A percentile compares a stretch with the other conserved stretches of the same genome.
These are phyloP conservation scores for Fomitopsis betulina DNA, from an alignment of 1,284 basidiomycete species.

Conservation along the genomic window DNA sequence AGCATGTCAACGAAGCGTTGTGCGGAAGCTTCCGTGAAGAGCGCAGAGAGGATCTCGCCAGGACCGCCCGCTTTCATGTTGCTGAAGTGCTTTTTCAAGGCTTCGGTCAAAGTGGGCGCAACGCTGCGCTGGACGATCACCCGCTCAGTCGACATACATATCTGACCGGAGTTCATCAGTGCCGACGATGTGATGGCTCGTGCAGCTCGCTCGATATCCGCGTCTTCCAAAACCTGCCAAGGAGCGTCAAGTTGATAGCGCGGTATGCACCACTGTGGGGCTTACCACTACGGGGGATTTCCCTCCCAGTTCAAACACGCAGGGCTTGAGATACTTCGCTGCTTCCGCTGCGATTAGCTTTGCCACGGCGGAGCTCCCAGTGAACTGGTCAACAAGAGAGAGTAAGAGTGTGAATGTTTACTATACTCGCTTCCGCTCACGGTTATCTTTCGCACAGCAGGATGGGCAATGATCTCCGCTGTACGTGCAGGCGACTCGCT, in stretches of 20 bases:
- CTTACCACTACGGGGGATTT: slow-evolving; percentile 68
- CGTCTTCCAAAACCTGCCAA: slow-evolving; percentile 53
- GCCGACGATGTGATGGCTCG: slow-evolving; percentile 50
- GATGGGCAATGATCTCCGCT: slow-evolving; percentile 17
- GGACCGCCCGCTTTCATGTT: slow-evolving; percentile 35
- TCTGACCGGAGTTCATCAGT: slow-evolving; percentile 59
- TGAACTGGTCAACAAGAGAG: slow-evolving; percentile 7
- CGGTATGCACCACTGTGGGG: neutral
- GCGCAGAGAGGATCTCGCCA: slow-evolving; percentile 28
- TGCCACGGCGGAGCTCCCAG: slow-evolving; percentile 18
- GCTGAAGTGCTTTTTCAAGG: slow-evolving; percentile 32
- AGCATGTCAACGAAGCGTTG: slow-evolving; percentile 45
- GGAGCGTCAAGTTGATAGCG: too few species aligned
- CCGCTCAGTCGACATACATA: slow-evolving; percentile 71
- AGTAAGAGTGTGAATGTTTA: neutral
- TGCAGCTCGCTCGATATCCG: slow-evolving; percentile 56
- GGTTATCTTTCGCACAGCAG: slow-evolving; percentile 13
- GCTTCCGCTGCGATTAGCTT: slow-evolving; percentile 15
- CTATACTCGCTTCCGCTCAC: slow-evolving; percentile 1
- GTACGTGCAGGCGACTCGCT: slow-evolving; percentile 9
- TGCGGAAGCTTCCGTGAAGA: slow-evolving; percentile 49
- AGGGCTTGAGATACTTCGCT: slow-evolving; percentile 18
- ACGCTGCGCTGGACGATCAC: slow-evolving; percentile 36
- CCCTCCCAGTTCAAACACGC: slow-evolving; percentile 17
- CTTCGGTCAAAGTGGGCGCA: slow-evolving; percentile 6